Evolutionary conservation across 305 asterid genomes (phyloP), one percentile per base, ranked within the genome.

Genomic region (Andrographis paniculata): DNA sequence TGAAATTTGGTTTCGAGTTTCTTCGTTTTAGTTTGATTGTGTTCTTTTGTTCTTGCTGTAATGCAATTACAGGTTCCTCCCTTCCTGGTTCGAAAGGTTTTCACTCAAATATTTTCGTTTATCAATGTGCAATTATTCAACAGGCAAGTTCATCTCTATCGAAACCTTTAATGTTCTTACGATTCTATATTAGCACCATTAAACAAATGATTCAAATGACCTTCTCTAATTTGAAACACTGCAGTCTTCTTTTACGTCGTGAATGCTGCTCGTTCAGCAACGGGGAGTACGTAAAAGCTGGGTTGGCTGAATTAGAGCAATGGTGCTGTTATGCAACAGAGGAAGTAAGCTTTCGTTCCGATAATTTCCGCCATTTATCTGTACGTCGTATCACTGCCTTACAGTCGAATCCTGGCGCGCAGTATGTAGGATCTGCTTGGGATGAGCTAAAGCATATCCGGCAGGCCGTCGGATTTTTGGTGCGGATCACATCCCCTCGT

Each of bases 261-360:
- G 99, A 92, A 71, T 92, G 99, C 56, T 92, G 99, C 79, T 92
- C 99, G 48, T 92, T 92, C 71, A 92, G 94, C 58, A 92, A 92
- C 20, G 99, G 99, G 20, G 99, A 87, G 78, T 92, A 76, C 47
- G 97, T 92, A 42, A 92, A 92, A 70, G 59, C 97, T 14, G 99
- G 99, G 56, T 65, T 92, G 68, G 97, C 89, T 47, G 95, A 92
- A 72, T 60, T 92, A 59, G 99, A 92, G 64, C 95, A 87, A 67
- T 92, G 97, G 97, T 92, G 99, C 64, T 60, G 74, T 69, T 66
- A 62, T 70, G 95, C 94, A 20, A 81, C 97, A 62, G 95, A 87
- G 69, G 94, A 92, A 54, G 99, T 92, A 77, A 69, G 86, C 60
- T 41, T 54, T 69, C 38, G 42, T 31, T 66, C 28, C n/a, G 33